Base-by-base conservation (phyloP, 345 rosid genomes). In the Nasturtium officinale region DNA sequence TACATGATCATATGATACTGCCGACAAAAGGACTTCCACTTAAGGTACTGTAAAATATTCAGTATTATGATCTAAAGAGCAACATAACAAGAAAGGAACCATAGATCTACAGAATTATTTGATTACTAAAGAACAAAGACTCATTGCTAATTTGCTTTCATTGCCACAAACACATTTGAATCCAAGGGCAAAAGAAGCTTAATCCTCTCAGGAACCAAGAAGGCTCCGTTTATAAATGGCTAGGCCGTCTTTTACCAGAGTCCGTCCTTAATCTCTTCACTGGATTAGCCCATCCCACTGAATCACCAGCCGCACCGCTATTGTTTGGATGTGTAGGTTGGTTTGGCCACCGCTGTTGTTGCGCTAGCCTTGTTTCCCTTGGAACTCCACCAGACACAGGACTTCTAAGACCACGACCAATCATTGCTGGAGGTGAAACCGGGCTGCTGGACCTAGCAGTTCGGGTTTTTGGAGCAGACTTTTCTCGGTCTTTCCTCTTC, bases 221-320 rank as follows among this genome's bases (percentile, higher is more conserved):
- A 7, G 45, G 29, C 28, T 61, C 52, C 25, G 50, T 56, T 87
- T 85, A 96, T 58, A 85, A 80, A 79, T 90, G 96, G 83, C 96
- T 88, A 1, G 97, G 94, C 78, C 99, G 81, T 78, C 98, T 86
- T 78, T 88, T 89, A 67, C 96, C 97, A 7, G 96, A 78, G 81
- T 90, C 99, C 13, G 99, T 92, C 71, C 99, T 89, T 79, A 90
- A 65, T 81, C 94, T 85, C 89, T 96, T 96, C 30, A 92, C 99
- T 10, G 98, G 99, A 83, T 96, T 90, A 72, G 99, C 98, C 99
- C 99, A 96, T 58, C 98, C 97, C 23, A 92, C 92, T 64, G 69
- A 76, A 37, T 87, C 97, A 18, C 79, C 83, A 55, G 69, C 81
- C 7, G 73, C 63, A 32, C 84, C 80, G 20, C 86, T 88, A 53